A percentile compares a stretch with the other conserved stretches of the same genome.
phyloP scores from a whole-genome alignment of 2,329 filamentous ascomycete species.

The Tolypocladium ophioglossoides region DNA sequence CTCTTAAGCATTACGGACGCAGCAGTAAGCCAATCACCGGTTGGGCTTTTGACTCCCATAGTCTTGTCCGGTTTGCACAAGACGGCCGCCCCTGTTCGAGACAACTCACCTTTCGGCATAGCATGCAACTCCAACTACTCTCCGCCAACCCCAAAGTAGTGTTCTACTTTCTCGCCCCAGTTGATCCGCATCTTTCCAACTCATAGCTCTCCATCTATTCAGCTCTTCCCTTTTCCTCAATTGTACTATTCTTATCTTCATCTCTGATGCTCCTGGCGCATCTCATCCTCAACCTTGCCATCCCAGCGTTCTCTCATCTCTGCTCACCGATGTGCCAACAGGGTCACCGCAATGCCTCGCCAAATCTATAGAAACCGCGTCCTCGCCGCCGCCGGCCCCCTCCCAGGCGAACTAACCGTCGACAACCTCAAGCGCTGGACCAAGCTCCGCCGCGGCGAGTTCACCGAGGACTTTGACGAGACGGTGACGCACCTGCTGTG shows the following conservation, averaged over 20 bases:
- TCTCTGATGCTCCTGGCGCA: neutral
- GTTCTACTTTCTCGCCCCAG: neutral
- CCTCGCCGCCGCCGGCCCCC: slow-evolving; percentile 48
- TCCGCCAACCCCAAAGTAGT: neutral
- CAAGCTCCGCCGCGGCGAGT: slow-evolving; percentile 47
- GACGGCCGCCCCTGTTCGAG: neutral
- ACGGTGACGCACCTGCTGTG: slow-evolving; percentile 65
- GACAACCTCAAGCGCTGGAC: slow-evolving; percentile 59
- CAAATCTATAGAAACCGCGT: slow-evolving; percentile 40
- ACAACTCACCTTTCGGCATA: neutral
- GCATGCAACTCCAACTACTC: neutral
- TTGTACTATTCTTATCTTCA: neutral
- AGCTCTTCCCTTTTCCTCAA: neutral
- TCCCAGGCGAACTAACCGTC: slow-evolving; percentile 36
- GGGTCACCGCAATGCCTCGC: slow-evolving; percentile 14
- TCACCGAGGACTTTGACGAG: slow-evolving; percentile 37
- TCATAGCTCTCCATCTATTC: neutral
- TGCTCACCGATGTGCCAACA: neutral
- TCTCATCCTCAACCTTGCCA: neutral
- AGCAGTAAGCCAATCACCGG: neutral
- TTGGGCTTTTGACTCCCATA: neutral
- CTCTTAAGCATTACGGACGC: too few relatives aligned
- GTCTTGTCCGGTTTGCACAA: neutral
- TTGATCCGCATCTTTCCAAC: neutral
- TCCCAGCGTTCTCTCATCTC: neutral